Evolutionary conservation across 2,329 filamentous ascomycete genomes (phyloP).

Genomic region (Ascochyta clinopodiicola): DNA sequence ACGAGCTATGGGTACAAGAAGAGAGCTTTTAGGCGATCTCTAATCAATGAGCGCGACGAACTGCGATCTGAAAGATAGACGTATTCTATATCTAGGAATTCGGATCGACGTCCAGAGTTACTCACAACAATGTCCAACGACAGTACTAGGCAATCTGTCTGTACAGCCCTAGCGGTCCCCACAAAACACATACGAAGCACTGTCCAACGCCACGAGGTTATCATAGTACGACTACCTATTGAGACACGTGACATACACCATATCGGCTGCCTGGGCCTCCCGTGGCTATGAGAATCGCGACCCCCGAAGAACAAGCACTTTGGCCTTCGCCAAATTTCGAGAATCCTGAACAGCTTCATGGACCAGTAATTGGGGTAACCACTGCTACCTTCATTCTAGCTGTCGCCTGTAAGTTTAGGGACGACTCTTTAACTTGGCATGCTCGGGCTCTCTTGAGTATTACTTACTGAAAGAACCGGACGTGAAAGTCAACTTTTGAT

Average conservation of each 20-base stretch:
- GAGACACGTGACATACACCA: not conserved
- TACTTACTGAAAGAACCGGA: no score
- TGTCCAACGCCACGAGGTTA: no score
- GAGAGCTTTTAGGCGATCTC: not conserved
- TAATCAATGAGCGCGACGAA: not conserved
- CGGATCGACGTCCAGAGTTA: not conserved
- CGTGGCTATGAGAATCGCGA: constrained; percentile 9
- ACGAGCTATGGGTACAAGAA: not conserved
- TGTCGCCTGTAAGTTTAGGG: constrained; percentile 21
- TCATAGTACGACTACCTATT: not conserved
- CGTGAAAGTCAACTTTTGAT: no score
- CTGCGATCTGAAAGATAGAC: not conserved
- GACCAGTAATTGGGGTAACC: constrained; percentile 27
- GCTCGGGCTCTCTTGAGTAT: no score
- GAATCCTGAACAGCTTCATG: constrained; percentile 28
- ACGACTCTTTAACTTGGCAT: not conserved
- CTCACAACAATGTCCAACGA: not conserved
- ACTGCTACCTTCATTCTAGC: constrained; percentile 24
- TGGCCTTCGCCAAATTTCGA: constrained; percentile 39
- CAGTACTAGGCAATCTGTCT: not conserved
- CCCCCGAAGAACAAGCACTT: constrained; percentile 9
- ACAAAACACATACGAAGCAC: not conserved
- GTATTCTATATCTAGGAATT: not conserved
- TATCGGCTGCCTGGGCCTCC: not conserved
- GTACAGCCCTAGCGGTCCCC: not conserved